Percentiles rank a stretch among this genome's conserved stretches.
phyloP scores from a whole-genome alignment of 1,284 basidiomycete genomes.

The Earliella scabrosa region DNA sequence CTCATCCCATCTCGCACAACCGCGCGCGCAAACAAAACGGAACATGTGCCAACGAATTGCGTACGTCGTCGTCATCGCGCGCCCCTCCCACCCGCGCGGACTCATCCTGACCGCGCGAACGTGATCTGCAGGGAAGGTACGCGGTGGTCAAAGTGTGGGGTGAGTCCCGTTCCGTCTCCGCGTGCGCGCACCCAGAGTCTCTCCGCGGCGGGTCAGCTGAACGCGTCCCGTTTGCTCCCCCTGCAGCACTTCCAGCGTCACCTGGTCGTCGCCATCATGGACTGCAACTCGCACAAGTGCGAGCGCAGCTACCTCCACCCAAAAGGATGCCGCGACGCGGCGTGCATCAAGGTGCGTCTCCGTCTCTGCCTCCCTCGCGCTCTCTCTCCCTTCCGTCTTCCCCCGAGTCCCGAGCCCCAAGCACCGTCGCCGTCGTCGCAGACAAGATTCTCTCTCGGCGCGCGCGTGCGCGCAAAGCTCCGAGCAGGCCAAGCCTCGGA shows the following conservation, averaged over 20 bases:
- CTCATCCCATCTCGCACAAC: background rate
- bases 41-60: constrained; percentile 43
- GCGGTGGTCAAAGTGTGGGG: constrained; percentile 68
- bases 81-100: too few relatives aligned
- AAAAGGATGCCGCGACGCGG: constrained; percentile 51
- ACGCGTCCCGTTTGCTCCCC: constrained; percentile 9
- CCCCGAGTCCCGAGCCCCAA: too few relatives aligned
- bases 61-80: constrained; percentile 30
- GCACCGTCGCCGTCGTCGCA: background rate
- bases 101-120: constrained; percentile 2
- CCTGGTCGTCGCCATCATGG: constrained; percentile 66
- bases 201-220: constrained; percentile 25
- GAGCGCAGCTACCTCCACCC: constrained; percentile 67
- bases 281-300: constrained; percentile 64
- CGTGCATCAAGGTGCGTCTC: constrained; percentile 56
- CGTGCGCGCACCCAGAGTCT: constrained; percentile 12
- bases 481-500: too few relatives aligned
- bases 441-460: too few relatives aligned
- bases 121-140: constrained; percentile 63
- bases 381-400: background rate
- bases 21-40: background rate
- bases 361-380: too few relatives aligned
- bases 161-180: constrained; percentile 34
- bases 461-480: too few relatives aligned
- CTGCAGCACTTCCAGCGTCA: constrained; percentile 75